Evolutionary conservation across 108 stramenopile species (phyloP), one percentile per base, ranked within the genome.

Genomic region (Fragilaria radians): DNA sequence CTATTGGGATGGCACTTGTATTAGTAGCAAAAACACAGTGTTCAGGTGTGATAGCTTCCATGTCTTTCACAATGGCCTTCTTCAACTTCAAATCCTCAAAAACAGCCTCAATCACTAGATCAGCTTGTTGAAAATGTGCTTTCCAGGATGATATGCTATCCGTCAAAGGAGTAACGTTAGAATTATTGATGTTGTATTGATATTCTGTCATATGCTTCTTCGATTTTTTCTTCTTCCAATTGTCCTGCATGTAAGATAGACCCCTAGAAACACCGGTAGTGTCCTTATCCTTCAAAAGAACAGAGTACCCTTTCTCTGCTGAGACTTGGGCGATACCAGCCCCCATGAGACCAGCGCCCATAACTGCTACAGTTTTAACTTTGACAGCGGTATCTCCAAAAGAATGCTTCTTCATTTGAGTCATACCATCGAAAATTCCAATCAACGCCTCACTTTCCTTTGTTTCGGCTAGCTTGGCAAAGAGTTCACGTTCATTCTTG

Each of bases 281-380:
- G 68, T 91, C 80, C 57, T 94, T 88, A 78, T 99, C 99, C 75
- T 98, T 98, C 48, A 99, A 86, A 3, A 98, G 71, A 0, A 99
- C 97, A 9, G 76, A 62, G 61, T 83, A 73, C 25, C 95, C 96
- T 81, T 97, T 97, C 75, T 95, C 95, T 42, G 96, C 95, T 28
- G 93, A 76, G 4, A 99, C 96, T 76, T 99, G 96, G 5, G 96
- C 97, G 69, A 99, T 98, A 18, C 99, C 99, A 19, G 96, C 95
- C 47, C 99, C 99, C 99, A 99, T 99, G 48, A 99, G 85, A 28
- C 99, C 99, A 3, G 97, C 97, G 18, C 99, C 99, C 68, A 98
- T 89, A 22, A 99, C 97, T 0, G 96, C 96, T 4, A 99, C 87
- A 32, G 73, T 96, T 23, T 92, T 83, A 5, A 96, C 90, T 22